Conservation (phyloP, 2,329 filamentous ascomycete genomes). For the Colletotrichum lupini region DNA sequence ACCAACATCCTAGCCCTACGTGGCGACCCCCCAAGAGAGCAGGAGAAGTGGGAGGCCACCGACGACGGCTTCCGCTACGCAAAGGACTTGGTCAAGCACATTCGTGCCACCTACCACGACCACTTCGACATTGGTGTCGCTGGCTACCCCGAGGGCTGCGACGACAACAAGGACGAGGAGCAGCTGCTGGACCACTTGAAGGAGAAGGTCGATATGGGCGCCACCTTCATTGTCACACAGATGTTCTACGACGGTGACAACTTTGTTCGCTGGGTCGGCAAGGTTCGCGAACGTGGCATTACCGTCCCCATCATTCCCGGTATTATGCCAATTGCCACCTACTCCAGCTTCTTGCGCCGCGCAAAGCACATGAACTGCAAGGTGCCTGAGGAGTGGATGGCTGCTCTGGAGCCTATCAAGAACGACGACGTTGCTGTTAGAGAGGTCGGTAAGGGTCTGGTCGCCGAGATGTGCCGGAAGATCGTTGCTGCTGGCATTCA, state of each 20-base stretch:
- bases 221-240: slow-evolving; percentile 94
- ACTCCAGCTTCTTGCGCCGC: slow-evolving; percentile 89
- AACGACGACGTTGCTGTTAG: slow-evolving; percentile 95
- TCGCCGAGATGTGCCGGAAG: slow-evolving; percentile 90
- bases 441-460: slow-evolving; percentile 86
- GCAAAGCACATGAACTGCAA: slow-evolving; percentile 91
- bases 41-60: slow-evolving; percentile 91
- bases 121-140: slow-evolving; percentile 98
- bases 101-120: slow-evolving; percentile 74
- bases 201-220: slow-evolving; percentile 95
- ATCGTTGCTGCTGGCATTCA: slow-evolving; percentile 84
- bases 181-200: slow-evolving; percentile 87
- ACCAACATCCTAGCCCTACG: slow-evolving; percentile 96
- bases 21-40: slow-evolving; percentile 92
- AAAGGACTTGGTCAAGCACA: slow-evolving; percentile 88
- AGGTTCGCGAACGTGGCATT: slow-evolving; percentile 87
- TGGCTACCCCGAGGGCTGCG: slow-evolving; percentile 94
- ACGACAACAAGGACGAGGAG: slow-evolving; percentile 91
- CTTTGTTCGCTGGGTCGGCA: slow-evolving; percentile 90
- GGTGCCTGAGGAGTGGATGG: slow-evolving; percentile 84
- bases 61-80: slow-evolving; percentile 93
- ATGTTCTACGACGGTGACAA: slow-evolving; percentile 99
- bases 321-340: slow-evolving; percentile 91
- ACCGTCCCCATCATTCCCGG: slow-evolving; percentile 85
- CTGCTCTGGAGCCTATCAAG: slow-evolving; percentile 89